phyloP scores from a whole-genome alignment of 129 eudicot genomes.

The Saposhnikovia divaricata region DNA sequence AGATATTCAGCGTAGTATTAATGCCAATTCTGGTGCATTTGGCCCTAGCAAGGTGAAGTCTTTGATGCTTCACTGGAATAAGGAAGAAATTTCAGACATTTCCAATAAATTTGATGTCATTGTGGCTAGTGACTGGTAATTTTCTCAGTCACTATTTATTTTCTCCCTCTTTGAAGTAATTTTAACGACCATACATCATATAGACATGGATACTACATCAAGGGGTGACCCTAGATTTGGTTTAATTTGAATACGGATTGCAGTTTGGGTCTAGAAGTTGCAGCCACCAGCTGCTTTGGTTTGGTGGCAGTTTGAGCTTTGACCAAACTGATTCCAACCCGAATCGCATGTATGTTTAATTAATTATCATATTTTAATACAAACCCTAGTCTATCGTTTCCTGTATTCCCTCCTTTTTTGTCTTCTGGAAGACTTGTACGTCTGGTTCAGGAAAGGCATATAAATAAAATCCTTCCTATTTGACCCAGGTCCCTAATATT shows the following conservation, averaged over 20 bases:
- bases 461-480: not conserved
- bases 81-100: constrained; percentile 31
- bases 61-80: constrained; percentile 81
- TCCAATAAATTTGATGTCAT: constrained; percentile 60
- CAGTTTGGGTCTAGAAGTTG: not conserved
- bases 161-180: not conserved
- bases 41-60: constrained; percentile 57
- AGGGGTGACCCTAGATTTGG: not conserved
- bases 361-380: too few relatives aligned
- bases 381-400: not conserved
- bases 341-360: not conserved
- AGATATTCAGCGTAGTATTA: constrained; percentile 78
- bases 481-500: not conserved
- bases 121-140: constrained; percentile 96
- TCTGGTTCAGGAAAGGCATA: not conserved
- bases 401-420: not conserved
- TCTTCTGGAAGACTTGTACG: not conserved
- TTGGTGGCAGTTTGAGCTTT: not conserved
- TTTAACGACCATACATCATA: not conserved
- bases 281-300: not conserved
- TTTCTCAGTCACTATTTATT: not conserved
- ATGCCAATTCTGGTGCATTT: constrained; percentile 56
- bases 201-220: not conserved
- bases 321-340: not conserved
- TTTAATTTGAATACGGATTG: not conserved